Base-by-base conservation (phyloP, 768 basidiomycete genomes). In the Tulasnella sp. region DNA sequence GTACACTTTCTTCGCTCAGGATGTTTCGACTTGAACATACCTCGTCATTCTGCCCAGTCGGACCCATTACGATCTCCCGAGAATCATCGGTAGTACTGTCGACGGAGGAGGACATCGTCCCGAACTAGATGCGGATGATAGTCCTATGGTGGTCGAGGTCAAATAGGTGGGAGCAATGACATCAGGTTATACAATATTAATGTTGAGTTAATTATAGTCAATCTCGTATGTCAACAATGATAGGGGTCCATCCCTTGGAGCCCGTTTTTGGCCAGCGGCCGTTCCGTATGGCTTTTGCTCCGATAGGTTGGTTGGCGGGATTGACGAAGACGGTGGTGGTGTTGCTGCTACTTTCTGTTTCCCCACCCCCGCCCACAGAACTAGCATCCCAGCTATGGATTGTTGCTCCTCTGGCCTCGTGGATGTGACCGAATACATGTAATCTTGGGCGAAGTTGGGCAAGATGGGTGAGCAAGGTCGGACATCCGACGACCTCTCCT, bases 381-480 rank as follows among this genome's bases (percentile, higher is more conserved):
- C n/a, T 11, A 40, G 22, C 40, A 37, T 75, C 74, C 76, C 76
- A 77, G 76, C n/a, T n/a, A 46, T 60, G 76, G 20, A 77, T 77
- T 0, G 44, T 46, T n/a, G 78, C 77, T 18, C 80, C 80, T 20
- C 64, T 79, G 14, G 31, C 50, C 44, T 81, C 80, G 54, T 81
- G 80, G 31, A 81, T 81, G 60, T 81, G 80, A 9, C 80, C 80
- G 37, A 81, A 81, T 18, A 78, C 78, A 73, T 81, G 80, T n/a
- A 81, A 37, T 20, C 60, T 46, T 37, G 80, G 80, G 24, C 54
- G 48, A 37, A 76, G 44, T 37, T 28, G 24, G 7, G 18, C 28
- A 5, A 81, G 34, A 18, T 64, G 34, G 41, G 60, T 40, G 20
- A 75, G n/a, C 31, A 72, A n/a, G 11, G 76, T 79, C 16, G 77